phyloP scores from a whole-genome alignment of 2,329 filamentous ascomycete genomes.

The Trichoderma atroviride region DNA sequence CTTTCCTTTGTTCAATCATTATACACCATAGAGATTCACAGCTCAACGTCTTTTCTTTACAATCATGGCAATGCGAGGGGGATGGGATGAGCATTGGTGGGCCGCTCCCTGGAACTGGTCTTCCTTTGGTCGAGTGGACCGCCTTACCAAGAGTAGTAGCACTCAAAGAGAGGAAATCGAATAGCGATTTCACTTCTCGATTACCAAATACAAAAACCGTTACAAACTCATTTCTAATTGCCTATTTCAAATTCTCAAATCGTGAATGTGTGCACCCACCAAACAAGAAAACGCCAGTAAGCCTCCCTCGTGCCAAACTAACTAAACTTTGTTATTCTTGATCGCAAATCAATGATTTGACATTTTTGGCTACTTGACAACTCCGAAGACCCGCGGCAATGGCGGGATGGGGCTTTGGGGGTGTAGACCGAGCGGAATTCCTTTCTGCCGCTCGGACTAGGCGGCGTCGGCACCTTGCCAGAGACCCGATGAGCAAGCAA shows the following conservation, averaged over 20 bases:
- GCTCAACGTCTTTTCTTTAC: slow-evolving; percentile 14
- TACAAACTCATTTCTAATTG: slow-evolving; percentile 11
- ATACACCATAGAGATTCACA: slow-evolving; percentile 22
- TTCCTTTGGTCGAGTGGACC: slow-evolving; percentile 25
- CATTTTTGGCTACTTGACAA: not conserved
- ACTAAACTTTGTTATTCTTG: not conserved
- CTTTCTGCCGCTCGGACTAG: slow-evolving; percentile 16
- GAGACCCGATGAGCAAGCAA: slow-evolving; percentile 6
- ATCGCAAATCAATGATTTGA: not conserved
- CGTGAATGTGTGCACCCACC: not conserved
- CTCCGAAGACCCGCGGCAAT: slow-evolving; percentile 18
- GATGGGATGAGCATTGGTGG: slow-evolving; percentile 7
- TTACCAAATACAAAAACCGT: slow-evolving; percentile 10
- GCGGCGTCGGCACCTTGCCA: slow-evolving; percentile 17
- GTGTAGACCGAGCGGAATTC: slow-evolving; percentile 5
- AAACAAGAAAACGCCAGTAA: not conserved
- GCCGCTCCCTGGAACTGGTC: slow-evolving; percentile 25
- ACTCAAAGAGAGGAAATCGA: slow-evolving; percentile 8
- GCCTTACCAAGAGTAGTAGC: slow-evolving; percentile 8
- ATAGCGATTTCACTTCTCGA: slow-evolving; percentile 12
- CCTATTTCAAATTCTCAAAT: not conserved
- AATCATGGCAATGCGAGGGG: slow-evolving; percentile 24
- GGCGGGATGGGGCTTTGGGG: slow-evolving; percentile 12
- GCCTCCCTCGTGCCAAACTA: not conserved
- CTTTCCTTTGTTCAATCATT: slow-evolving; percentile 21